Evolutionary conservation across 2,329 filamentous ascomycete species (phyloP).

Genomic region (Hypoxylon sp.): DNA sequence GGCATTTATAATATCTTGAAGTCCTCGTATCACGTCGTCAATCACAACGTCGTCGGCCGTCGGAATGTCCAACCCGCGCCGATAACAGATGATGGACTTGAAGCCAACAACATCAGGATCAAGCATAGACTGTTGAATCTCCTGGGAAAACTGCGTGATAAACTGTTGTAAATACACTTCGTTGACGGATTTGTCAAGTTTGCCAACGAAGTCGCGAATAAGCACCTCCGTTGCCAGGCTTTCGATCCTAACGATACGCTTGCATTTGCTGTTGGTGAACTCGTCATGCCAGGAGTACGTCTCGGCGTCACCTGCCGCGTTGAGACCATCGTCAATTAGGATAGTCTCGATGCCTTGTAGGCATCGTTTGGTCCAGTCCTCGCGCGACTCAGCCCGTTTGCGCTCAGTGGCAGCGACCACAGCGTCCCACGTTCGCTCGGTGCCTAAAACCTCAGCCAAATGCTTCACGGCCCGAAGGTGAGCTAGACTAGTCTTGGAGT

Average conservation of each 20-base stretch:
- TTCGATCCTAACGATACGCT: constrained; percentile 83
- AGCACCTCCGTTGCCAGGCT: constrained; percentile 74
- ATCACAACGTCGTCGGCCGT: constrained; percentile 53
- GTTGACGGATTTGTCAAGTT: constrained; percentile 51
- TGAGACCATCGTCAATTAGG: constrained; percentile 82
- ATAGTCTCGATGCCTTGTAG: constrained; percentile 79
- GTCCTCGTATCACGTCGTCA: constrained; percentile 56
- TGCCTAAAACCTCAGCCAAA: constrained; percentile 73
- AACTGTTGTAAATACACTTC: constrained; percentile 55
- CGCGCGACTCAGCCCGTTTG: constrained; percentile 60
- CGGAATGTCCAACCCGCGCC: constrained; percentile 76
- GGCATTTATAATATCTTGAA: constrained; percentile 53
- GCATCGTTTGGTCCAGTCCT: constrained; percentile 72
- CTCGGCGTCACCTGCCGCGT: constrained; percentile 66
- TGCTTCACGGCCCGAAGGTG: constrained; percentile 78
- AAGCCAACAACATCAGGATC: constrained; percentile 81
- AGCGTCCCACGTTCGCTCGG: constrained; percentile 71
- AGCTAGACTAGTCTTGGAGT: constrained; percentile 72
- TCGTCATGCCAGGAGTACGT: constrained; percentile 73
- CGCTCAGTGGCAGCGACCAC: constrained; percentile 60
- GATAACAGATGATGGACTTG: constrained; percentile 86
- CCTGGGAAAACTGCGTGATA: constrained; percentile 61
- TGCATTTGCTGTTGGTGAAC: constrained; percentile 73
- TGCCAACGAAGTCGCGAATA: constrained; percentile 56
- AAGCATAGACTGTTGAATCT: constrained; percentile 68